phyloP scores from a whole-genome alignment of 139 green algal species.

The Pedinophyceae sp. region DNA sequence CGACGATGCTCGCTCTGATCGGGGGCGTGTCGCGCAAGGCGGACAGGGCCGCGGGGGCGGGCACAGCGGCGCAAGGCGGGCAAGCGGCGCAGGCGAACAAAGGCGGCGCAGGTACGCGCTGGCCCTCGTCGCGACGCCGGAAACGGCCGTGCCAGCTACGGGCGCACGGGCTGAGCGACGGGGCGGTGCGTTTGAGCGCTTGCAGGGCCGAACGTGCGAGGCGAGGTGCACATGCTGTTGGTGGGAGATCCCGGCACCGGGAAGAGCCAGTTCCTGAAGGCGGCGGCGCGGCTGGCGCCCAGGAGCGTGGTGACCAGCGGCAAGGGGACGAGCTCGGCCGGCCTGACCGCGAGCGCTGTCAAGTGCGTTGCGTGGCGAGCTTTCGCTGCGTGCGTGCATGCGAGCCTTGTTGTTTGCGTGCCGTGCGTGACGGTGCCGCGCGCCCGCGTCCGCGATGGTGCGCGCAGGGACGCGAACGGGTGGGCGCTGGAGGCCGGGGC shows the following conservation, averaged over 20 bases:
- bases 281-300: slow-evolving; percentile 35
- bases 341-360: slow-evolving; percentile 65
- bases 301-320: slow-evolving; percentile 59
- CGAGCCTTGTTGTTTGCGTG: too few relatives aligned
- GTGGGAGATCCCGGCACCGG: slow-evolving; percentile 76
- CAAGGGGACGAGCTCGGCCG: slow-evolving; percentile 43
- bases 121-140: not conserved
- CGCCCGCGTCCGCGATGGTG: too few relatives aligned
- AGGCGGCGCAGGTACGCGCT: slow-evolving; percentile 1
- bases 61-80: not conserved
- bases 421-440: too few relatives aligned
- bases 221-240: slow-evolving; percentile 75
- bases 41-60: not conserved
- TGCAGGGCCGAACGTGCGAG: slow-evolving; percentile 26
- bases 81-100: too few relatives aligned
- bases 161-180: too few relatives aligned
- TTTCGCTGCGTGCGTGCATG: too few relatives aligned
- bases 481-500: slow-evolving; percentile 78
- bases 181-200: too few relatives aligned
- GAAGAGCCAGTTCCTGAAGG: slow-evolving; percentile 70
- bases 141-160: too few relatives aligned
- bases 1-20: slow-evolving; percentile 52
- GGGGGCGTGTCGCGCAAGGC: slow-evolving; percentile 36
- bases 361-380: too few relatives aligned
- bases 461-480: slow-evolving; percentile 6